A percentile compares a stretch with the other conserved stretches of the same genome.
These are phyloP conservation scores for Citrus unshiu DNA, from an alignment of 345 rosid genomes.

Conservation along the genomic window DNA sequence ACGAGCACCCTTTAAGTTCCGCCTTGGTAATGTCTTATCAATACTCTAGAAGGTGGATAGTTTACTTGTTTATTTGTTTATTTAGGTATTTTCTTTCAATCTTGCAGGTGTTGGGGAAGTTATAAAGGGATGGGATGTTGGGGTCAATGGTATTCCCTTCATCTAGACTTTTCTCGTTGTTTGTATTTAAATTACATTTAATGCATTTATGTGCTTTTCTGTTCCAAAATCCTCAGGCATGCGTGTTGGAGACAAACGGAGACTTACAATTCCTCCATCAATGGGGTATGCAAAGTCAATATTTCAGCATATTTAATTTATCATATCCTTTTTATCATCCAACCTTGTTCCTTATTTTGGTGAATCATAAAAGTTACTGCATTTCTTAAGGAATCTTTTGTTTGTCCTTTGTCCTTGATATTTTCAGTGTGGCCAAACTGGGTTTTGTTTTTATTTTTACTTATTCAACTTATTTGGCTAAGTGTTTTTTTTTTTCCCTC, in stretches of 20 bases:
- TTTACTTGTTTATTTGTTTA: not conserved
- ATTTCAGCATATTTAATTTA: not conserved
- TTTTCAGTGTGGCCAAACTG: not conserved
- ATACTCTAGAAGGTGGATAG: not conserved
- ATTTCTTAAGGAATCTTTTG: no score
- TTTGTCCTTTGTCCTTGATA: not conserved
- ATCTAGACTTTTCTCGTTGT: not conserved
- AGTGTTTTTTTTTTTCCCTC: not conserved
- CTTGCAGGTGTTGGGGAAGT: constrained; percentile 79
- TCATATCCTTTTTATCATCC: not conserved
- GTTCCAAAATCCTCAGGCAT: constrained; percentile 39
- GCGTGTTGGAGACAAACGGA: constrained; percentile 75
- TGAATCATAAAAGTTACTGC: not conserved
- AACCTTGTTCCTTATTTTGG: not conserved
- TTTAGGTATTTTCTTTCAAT: constrained; percentile 15
- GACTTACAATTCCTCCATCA: constrained; percentile 62
- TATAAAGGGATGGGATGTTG: constrained; percentile 99
- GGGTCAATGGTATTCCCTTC: constrained; percentile 62
- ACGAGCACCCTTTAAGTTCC: constrained; percentile 75
- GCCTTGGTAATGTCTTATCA: constrained; percentile 46
- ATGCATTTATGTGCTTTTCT: not conserved
- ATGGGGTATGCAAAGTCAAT: constrained; percentile 44
- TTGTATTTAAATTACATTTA: not conserved
- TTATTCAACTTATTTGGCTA: not conserved
- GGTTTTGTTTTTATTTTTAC: not conserved